A percentile compares a stretch with the other conserved stretches of the same genome.
Conservation (phyloP, 169 alveolate species). For the Besnoitia besnoiti region DNA sequence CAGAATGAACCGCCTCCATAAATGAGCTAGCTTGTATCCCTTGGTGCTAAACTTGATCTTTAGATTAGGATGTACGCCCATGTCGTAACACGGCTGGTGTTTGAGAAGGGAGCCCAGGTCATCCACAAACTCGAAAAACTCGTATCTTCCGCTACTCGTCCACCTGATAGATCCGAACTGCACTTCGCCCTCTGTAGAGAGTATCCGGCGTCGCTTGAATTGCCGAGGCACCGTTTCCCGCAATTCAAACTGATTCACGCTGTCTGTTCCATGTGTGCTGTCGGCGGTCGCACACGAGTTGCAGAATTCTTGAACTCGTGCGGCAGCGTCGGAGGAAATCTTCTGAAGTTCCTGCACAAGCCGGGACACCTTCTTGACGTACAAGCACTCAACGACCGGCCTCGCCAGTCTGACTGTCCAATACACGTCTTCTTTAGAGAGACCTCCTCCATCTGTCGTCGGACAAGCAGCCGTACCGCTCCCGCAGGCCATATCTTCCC, state of each 20-base stretch:
- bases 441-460: no score
- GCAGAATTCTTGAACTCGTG: not conserved
- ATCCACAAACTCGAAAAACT: not conserved
- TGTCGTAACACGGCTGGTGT: not conserved
- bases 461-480: no score
- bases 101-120: not conserved
- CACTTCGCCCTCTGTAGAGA: not conserved
- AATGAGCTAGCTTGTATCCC: constrained; percentile 7
- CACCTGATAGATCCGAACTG: constrained; percentile 2
- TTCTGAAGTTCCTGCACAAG: not conserved
- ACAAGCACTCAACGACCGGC: constrained; percentile 10
- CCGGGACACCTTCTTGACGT: not conserved
- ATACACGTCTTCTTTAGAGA: constrained; percentile 9
- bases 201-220: constrained; percentile 1
- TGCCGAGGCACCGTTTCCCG: not conserved
- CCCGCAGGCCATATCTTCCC: no score
- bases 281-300: not conserved
- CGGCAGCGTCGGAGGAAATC: not conserved
- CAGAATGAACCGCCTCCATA: not conserved
- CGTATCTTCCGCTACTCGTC: constrained; percentile 13
- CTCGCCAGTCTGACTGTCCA: not conserved
- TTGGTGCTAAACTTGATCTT: not conserved
- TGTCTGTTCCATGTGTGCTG: not conserved
- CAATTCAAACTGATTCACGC: not conserved
- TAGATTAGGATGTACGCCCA: not conserved